Evolutionary conservation across 495 filamentous ascomycete species (phyloP), one percentile per base, ranked within the genome.

Genomic region (Aspergillus sparsus): DNA sequence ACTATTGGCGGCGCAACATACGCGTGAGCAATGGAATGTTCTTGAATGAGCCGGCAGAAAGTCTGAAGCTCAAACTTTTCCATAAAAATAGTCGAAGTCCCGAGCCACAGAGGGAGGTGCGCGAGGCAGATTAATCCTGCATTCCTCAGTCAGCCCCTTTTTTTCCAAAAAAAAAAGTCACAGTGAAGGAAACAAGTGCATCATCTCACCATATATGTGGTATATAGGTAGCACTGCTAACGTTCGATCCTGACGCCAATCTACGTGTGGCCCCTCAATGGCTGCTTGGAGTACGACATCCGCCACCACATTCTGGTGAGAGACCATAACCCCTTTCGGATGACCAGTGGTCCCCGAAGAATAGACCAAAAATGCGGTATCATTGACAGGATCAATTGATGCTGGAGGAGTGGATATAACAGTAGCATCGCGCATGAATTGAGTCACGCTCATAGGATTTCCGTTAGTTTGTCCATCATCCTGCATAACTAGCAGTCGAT

Each of bases 1-100:
- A 94, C 76, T 6, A 97, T 79, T 0, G 93, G 92, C 3, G 92
- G 92, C 1, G 89, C 91, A n/a, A 91, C 79, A 62, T 92, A 93
- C n/a, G 77, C 76, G 65, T 84, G 88, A 6, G 89, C 91, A 35
- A 93, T 82, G 15, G 77, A 74, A 65, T 88, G 73, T 1, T 84
- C 74, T 64, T 95, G 85, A 27, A 96, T 80, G n/a, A 81, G 73
- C 13, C 72, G 39, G 66, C 91, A 90, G 68, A 87, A 92, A 16
- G 76, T 76, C 42, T 84, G 80, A 15, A 95, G 72, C 18, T 90
- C 86, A 70, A 94, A 97, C 41, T 86, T 85, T 13, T 85, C 76
- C 82, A 96, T 85, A n/a, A 94, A 83, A 2, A 90, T 70, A 0
- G 82, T 72, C 18, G 75, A 71, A 49, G 85, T 70, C 10, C 91